Conservation (phyloP, 1,139 yeast species). For the Spathaspora jeffriesii region DNA sequence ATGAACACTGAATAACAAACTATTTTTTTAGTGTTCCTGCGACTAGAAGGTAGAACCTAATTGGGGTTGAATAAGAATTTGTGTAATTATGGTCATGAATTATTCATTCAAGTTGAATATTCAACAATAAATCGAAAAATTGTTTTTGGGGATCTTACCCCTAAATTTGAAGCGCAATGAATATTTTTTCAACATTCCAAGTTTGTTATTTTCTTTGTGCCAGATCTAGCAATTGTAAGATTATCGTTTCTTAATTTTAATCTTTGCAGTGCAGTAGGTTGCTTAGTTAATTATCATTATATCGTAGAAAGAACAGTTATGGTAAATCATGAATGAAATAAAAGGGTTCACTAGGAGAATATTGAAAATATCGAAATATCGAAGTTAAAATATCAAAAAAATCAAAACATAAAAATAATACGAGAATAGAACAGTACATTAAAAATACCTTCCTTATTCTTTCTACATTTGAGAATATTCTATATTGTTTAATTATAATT, state of each 20-base stretch:
- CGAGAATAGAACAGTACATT: neutral
- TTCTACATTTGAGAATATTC: constrained; percentile 1
- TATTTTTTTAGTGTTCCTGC: neutral
- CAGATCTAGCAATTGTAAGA: neutral
- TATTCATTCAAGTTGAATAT: neutral
- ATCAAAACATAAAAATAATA: neutral
- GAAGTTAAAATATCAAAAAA: neutral
- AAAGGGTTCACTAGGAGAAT: no score
- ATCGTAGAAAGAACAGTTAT: no score
- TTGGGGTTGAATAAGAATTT: constrained; percentile 1
- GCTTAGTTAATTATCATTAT: no score
- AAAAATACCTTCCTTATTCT: neutral
- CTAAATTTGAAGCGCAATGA: neutral
- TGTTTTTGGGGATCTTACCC: neutral
- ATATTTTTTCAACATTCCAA: neutral
- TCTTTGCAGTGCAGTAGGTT: no score
- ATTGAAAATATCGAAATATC: neutral
- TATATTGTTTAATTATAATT: constrained; percentile 2
- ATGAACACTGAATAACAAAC: neutral
- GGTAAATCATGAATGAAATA: neutral
- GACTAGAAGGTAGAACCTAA: constrained; percentile 1
- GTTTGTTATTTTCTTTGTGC: neutral
- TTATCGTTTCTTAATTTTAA: neutral
- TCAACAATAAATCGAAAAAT: neutral
- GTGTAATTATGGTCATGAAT: neutral